Evolutionary conservation across 306 rosid genomes (phyloP), one percentile per base, ranked within the genome.

Genomic region (Cicer chorassanicum): DNA sequence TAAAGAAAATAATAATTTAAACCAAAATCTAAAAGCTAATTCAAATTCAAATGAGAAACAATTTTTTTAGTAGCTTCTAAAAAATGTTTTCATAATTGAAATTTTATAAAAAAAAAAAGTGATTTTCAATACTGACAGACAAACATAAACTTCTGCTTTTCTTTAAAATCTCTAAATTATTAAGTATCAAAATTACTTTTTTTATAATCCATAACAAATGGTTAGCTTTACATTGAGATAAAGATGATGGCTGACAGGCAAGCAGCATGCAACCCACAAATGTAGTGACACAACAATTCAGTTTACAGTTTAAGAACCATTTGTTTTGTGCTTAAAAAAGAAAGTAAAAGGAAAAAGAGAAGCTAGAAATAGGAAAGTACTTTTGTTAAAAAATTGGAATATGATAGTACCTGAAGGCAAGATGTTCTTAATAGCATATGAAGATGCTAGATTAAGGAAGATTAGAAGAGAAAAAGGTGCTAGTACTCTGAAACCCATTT

Each of bases 321-420:
- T 36, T 34, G 36, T 1, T n/a, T 6, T 13, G 65, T 12, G 18
- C 11, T 60, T 60, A n/a, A 34, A 59, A 29, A 4, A 29, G 65
- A 36, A 29, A 59, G 8, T 1, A 59, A 12, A 21, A 59, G 8
- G 3, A 59, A 12, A 21, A 29, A 34, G 36, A 29, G 16, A 59
- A 59, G 42, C 42, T 12, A 36, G 42, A 19, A 36, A 34, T 60
- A 66, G 59, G 46, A 65, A n/a, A 80, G 64, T 79, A 86, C 97
- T 29, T 29, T 29, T 29, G 36, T 29, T 3, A 29, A 3, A 29
- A 29, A 3, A 29, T 4, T 3, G 42, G 44, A 36, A 34, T 60
- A 66, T 51, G 46, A 75, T 16, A 80, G 64, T 79, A 86, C 97
- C 97, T 83, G 91, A 75, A 76, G 84, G 46, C 67, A 78, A 78